Evolutionary conservation across 2,329 filamentous ascomycete species (phyloP).

Genomic region (Cladosporium halotolerans): DNA sequence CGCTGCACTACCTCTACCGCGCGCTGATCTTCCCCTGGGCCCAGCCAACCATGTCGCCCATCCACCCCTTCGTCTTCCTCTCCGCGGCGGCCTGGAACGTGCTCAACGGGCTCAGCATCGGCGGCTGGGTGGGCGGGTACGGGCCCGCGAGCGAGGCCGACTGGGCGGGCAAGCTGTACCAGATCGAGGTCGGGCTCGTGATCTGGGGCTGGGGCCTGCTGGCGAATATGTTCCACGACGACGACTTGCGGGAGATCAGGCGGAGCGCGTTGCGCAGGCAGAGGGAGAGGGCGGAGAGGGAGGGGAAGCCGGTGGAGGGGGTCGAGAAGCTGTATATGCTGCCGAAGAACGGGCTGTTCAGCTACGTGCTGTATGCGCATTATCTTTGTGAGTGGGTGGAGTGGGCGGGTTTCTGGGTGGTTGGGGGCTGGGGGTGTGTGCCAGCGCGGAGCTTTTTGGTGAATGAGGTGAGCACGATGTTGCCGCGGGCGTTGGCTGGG

Average conservation of each 20-base stretch:
- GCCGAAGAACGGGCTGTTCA: slow-evolving; percentile 76
- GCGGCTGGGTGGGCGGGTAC: slow-evolving; percentile 76
- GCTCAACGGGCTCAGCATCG: slow-evolving; percentile 70
- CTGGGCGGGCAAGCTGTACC: slow-evolving; percentile 41
- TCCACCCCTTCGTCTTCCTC: slow-evolving; percentile 63
- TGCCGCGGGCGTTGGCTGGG: slow-evolving; percentile 76
- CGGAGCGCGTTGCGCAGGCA: slow-evolving; percentile 59
- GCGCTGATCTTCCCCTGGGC: slow-evolving; percentile 73
- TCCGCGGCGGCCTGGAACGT: slow-evolving; percentile 69
- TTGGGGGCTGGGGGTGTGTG: slow-evolving; percentile 57
- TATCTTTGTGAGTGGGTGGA: slow-evolving; percentile 97
- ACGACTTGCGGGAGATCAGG: slow-evolving; percentile 80
- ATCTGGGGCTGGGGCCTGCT: slow-evolving; percentile 72
- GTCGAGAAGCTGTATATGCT: slow-evolving; percentile 83
- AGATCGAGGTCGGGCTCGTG: slow-evolving; percentile 58
- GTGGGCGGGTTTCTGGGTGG: slow-evolving; percentile 84
- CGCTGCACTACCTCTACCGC: slow-evolving; percentile 86
- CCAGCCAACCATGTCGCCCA: slow-evolving; percentile 88
- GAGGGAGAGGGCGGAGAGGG: slow-evolving; percentile 42
- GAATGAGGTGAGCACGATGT: slow-evolving; percentile 85
- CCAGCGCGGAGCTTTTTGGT: slow-evolving; percentile 77
- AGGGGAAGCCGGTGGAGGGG: slow-evolving; percentile 41
- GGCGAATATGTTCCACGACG: slow-evolving; percentile 83
- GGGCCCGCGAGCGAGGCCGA: slow-evolving; percentile 54
- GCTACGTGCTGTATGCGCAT: slow-evolving; percentile 79